Evolutionary conservation across 1,284 basidiomycete species (phyloP), one percentile per base, ranked within the genome.

Genomic region (Melampsora larici-populina): DNA sequence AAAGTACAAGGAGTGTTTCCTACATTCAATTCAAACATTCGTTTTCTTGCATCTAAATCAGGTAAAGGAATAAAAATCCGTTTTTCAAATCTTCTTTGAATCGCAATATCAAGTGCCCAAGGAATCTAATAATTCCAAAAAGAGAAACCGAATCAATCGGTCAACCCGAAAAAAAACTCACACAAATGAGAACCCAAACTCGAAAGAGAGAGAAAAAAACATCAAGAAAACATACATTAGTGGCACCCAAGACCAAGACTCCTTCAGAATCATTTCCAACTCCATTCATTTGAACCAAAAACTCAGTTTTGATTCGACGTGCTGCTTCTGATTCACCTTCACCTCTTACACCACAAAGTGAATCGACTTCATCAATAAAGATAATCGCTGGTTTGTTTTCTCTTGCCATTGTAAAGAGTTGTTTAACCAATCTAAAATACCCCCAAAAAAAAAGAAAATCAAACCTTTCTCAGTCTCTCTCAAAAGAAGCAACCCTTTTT

Each of bases 301-400:
- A 97, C 85, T 99, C 96, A 0, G 96, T 99, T 88, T 99, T 99
- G 85, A 99, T 99, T 60, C 97, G 89, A 80, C 96, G 87, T 33
- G 92, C 93, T 3, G 96, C 96, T 83, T 99, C 96, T 1, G 92
- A 94, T 85, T 99, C 96, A 40, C 92, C 93, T 84, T 99, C 96
- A 79, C 93, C 94, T 83, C 96, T 89, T 31, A 94, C 92, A 0
- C 97, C 94, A 18, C 94, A 93, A 72, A 99, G 87, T 21, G 95
- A 97, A 85, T 99, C 96, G 63, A 99, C 93, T 84, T 99, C 96
- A 84, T 99, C 96, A 82, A 99, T 94, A 84, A 99, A 99, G 84
- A 99, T 98, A 85, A 99, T 99, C 4, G 94, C 90, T 1, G 96
- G 96, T 84, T 98, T 98, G 80, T 90, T 90, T 85, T 99, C 96